Evolutionary conservation across 2,329 filamentous ascomycete genomes (phyloP), one percentile per base, ranked within the genome.

Genomic region (Graphilbum ipis-grandicollis): DNA sequence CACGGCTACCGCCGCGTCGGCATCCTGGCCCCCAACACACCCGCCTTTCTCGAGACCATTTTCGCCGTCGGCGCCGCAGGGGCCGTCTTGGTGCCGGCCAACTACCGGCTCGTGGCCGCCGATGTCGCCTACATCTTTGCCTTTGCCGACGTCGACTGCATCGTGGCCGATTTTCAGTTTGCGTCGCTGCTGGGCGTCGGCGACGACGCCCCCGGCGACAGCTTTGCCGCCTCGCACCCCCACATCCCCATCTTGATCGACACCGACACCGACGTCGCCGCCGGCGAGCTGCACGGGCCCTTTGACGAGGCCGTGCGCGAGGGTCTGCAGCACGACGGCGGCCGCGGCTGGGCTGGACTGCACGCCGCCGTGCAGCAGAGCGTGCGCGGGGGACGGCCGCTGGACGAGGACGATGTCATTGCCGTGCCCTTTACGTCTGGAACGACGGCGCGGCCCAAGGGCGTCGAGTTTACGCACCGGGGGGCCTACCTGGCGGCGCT

Each of bases 401-500:
- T 65, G 1, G 68, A 84, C 47, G 90, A 98, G 53, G 79, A 93
- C 46, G 75, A 74, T 41, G 68, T 83, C 46, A 68, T 96, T 42
- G 84, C 86, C 3, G 73, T 98, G 38, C 83, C 88, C 1, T 96
- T 96, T 54, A 98, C 90, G 0, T 90, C 80, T 21, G 88, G 88
- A 4, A 96, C 90, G 1, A 96, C 90, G 0, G 85, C 86, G 1
- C 66, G 71, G 22, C 90, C 90, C 2, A 96, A 98, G 55, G 90
- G 90, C 5, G 88, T 94, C 3, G 75, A 93, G 38, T 94, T 80
- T 51, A 94, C 84, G 2, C 83, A 96, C 54, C 71, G 90, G 33
- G 81, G 86, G 4, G 75, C 74, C 8, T 98, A 96, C 51, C 65
- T 98, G 12, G 88, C 84, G 1, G 66, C 84, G 0, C 51, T 94